Conservation (phyloP, 139 green algal genomes). For the Tetraselmis striata region DNA sequence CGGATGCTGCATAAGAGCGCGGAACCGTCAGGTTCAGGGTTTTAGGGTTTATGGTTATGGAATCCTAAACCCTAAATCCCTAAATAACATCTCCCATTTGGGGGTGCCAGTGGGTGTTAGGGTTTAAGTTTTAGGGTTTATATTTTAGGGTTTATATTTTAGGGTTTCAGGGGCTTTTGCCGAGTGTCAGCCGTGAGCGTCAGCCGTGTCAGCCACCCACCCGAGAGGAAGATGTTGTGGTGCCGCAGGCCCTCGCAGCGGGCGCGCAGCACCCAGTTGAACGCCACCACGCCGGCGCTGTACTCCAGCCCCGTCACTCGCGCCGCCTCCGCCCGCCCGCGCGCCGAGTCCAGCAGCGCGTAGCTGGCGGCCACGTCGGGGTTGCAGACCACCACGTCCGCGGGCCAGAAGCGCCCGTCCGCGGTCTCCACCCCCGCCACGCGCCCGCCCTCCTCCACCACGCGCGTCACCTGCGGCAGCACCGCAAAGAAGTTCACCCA, state of each 20-base stretch:
- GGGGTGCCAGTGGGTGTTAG: no score
- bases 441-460: background rate
- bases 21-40: no score
- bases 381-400: constrained; percentile 65
- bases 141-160: no score
- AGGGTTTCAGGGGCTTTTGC: background rate
- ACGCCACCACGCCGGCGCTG: constrained; percentile 69
- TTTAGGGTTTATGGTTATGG: no score
- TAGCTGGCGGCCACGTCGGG: constrained; percentile 54
- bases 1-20: no score
- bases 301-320: constrained; percentile 41
- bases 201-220: constrained; percentile 12
- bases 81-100: no score
- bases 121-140: no score
- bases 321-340: constrained; percentile 5
- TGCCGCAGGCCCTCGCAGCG: constrained; percentile 47
- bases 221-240: constrained; percentile 84
- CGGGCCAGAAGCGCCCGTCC: constrained; percentile 35
- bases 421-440: constrained; percentile 52
- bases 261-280: constrained; percentile 56
- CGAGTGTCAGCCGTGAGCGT: background rate
- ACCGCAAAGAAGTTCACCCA: background rate
- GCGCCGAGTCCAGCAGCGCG: constrained; percentile 30
- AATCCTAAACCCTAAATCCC: no score
- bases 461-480: background rate